Conservation (phyloP, 2,329 filamentous ascomycete species). For the Mycosphaerella sp. region DNA sequence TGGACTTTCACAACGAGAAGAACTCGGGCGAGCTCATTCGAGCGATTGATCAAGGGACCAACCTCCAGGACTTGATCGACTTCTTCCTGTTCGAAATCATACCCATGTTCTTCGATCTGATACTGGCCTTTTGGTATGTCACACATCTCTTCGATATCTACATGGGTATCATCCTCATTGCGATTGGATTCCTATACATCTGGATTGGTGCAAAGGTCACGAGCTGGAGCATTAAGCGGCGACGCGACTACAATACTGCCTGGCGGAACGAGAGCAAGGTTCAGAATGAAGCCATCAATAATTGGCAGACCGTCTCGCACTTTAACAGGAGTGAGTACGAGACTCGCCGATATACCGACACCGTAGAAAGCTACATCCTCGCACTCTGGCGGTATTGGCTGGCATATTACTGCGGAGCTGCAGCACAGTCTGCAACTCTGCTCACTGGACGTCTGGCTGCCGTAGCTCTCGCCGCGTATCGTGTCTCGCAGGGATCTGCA, state of each 20-base stretch:
- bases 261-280: conserved; percentile 47
- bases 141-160: conserved; percentile 58
- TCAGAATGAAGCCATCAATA: conserved; percentile 53
- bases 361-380: conserved; percentile 35
- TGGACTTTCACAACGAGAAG: conserved; percentile 63
- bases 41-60: conserved; percentile 57
- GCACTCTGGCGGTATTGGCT: conserved; percentile 27
- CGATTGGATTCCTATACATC: conserved; percentile 47
- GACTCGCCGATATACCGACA: conserved; percentile 43
- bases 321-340: conserved; percentile 55
- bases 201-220: conserved; percentile 45
- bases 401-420: conserved; percentile 32
- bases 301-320: conserved; percentile 55
- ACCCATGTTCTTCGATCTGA: conserved; percentile 57
- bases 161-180: conserved; percentile 47
- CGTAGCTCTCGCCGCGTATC: conserved; percentile 48
- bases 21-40: conserved; percentile 59
- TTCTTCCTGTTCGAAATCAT: conserved; percentile 53
- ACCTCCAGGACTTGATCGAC: conserved; percentile 55
- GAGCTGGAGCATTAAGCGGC: conserved; percentile 33
- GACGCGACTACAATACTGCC: conserved; percentile 28
- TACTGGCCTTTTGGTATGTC: conserved; percentile 55
- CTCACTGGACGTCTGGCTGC: conserved; percentile 45
- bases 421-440: conserved; percentile 44
- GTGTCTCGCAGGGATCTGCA: conserved; percentile 45